A percentile compares a stretch with the other conserved stretches of the same genome.
Evolutionary conservation across 306 rosid species (phyloP).

Genomic region (Sphenostylis stenocarpa): DNA sequence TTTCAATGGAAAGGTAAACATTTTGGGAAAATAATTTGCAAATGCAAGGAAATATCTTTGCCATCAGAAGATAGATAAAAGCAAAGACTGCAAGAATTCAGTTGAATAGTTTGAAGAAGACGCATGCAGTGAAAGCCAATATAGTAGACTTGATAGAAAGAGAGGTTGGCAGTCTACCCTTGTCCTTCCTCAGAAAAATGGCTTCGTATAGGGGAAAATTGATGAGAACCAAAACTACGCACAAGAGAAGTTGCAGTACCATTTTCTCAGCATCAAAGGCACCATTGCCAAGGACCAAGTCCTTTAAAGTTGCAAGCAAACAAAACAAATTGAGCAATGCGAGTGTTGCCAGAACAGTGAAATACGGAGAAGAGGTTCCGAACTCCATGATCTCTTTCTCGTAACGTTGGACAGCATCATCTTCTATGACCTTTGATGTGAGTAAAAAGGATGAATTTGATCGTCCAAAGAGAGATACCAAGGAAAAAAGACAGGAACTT

Average conservation of each 20-base stretch:
- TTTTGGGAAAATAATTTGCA: too few species aligned
- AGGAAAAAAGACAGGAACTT: conserved; percentile 66
- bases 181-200: conserved; percentile 76
- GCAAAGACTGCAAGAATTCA: too few species aligned
- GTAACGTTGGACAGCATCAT: conserved; percentile 54
- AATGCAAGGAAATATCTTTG: too few species aligned
- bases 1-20: too few species aligned
- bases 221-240: conserved; percentile 61
- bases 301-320: conserved; percentile 48
- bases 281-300: conserved; percentile 9
- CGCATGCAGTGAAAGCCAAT: conserved; percentile 22
- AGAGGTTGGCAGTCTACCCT: conserved; percentile 62
- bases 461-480: conserved; percentile 45
- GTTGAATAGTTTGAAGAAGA: too few species aligned
- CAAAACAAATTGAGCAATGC: conserved; percentile 66
- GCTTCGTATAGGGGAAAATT: conserved; percentile 70
- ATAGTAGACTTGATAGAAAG: conserved; percentile 48
- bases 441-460: conserved; percentile 52
- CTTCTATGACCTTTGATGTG: conserved; percentile 66
- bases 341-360: conserved; percentile 57
- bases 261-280: too few species aligned
- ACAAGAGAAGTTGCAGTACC: conserved; percentile 56
- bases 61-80: too few species aligned
- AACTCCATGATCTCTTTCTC: conserved; percentile 84
- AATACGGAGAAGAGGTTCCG: conserved; percentile 73